phyloP scores from a whole-genome alignment of 2,329 filamentous ascomycete genomes.

The Pseudogymnoascus sp. region DNA sequence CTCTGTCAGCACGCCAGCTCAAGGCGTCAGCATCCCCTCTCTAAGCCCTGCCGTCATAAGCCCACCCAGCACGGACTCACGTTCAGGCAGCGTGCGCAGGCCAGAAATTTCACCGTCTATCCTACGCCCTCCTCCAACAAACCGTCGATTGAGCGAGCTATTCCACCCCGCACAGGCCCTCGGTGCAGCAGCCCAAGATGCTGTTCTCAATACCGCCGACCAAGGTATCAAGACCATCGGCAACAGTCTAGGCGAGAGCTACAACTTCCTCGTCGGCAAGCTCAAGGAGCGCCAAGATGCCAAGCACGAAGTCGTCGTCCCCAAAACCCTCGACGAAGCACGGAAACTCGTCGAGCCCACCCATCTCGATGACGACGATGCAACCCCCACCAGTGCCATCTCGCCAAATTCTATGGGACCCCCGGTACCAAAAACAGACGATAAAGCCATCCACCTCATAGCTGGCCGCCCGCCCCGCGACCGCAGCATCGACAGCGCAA shows the following conservation, averaged over 20 bases:
- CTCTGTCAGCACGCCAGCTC: constrained; percentile 23
- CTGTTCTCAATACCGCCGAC: constrained; percentile 79
- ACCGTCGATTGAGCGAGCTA: constrained; percentile 69
- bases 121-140: constrained; percentile 16
- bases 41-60: constrained; percentile 16
- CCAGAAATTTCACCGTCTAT: constrained; percentile 17
- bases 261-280: constrained; percentile 86
- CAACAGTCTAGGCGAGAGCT: constrained; percentile 81
- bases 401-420: constrained; percentile 36
- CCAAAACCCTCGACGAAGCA: constrained; percentile 88
- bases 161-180: constrained; percentile 78
- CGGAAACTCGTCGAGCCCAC: constrained; percentile 76
- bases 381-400: constrained; percentile 22
- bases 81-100: constrained; percentile 15
- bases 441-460: constrained; percentile 63
- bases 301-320: constrained; percentile 49
- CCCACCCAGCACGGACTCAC: constrained; percentile 27
- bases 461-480: constrained; percentile 58
- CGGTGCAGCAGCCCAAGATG: constrained; percentile 74
- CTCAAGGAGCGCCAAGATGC: constrained; percentile 61
- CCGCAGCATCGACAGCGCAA: constrained; percentile 64
- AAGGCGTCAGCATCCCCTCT: constrained; percentile 20
- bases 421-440: constrained; percentile 40
- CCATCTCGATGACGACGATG: constrained; percentile 36
- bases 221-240: constrained; percentile 89